Conservation (phyloP, 768 basidiomycete genomes). For the Cystofilobasidium ferigula region DNA sequence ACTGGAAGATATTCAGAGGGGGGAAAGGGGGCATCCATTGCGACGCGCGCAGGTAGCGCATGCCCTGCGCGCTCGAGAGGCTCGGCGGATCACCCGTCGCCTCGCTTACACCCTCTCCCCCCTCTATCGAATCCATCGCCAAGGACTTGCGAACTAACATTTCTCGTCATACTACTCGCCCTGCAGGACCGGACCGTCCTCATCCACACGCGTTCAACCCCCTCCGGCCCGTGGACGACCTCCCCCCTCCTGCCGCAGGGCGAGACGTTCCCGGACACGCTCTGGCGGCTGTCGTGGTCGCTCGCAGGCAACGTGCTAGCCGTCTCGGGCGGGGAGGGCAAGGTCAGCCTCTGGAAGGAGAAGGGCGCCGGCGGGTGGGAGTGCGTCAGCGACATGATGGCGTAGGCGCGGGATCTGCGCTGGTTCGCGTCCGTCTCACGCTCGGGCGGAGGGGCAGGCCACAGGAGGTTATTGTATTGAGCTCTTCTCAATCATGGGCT, state of each 20-base stretch:
- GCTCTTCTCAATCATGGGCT: too few species aligned
- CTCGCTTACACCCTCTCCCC: neutral
- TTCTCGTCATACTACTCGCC: neutral
- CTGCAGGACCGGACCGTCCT: conserved; percentile 38
- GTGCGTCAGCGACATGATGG: conserved; percentile 80
- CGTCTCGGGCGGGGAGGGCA: conserved; percentile 94
- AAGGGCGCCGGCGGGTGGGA: conserved; percentile 75
- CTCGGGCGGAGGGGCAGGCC: too few species aligned
- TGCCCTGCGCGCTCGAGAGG: too few species aligned
- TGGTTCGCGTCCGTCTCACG: too few species aligned
- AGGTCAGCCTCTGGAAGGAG: conserved; percentile 98
- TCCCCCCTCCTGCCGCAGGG: conserved; percentile 39
- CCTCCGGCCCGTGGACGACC: conserved; percentile 36
- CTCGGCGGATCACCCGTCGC: too few species aligned
- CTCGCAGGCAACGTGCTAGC: conserved; percentile 90
- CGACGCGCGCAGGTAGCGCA: too few species aligned
- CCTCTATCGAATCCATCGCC: neutral
- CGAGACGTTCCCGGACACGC: conserved; percentile 72
- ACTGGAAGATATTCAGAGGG: too few species aligned
- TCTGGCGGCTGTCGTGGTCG: conserved; percentile 99
- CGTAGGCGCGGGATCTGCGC: too few species aligned
- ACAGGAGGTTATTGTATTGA: too few species aligned
- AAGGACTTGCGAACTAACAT: neutral
- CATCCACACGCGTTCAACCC: conserved; percentile 35
- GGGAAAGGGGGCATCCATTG: too few species aligned